Evolutionary conservation across 2,329 filamentous ascomycete genomes (phyloP).

Genomic region (Nigrospora oryzae): DNA sequence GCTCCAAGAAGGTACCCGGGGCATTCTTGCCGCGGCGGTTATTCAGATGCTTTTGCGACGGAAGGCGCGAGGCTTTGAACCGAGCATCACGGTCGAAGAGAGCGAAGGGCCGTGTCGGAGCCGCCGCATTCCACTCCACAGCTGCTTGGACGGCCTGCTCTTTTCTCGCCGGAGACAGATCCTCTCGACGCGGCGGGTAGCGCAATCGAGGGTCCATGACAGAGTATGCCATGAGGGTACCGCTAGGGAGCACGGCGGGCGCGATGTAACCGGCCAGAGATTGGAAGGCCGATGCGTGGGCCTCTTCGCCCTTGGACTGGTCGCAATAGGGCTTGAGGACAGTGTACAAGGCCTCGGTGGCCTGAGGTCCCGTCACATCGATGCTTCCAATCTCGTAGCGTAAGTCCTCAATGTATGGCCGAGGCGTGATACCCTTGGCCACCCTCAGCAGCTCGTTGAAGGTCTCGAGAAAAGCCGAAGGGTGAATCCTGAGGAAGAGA

Average conservation of each 20-base stretch:
- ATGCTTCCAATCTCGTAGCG: conserved; percentile 59
- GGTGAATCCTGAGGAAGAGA: conserved; percentile 70
- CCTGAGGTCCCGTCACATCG: conserved; percentile 56
- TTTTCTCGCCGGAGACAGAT: conserved; percentile 17
- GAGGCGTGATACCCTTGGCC: conserved; percentile 51
- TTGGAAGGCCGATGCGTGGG: conserved; percentile 39
- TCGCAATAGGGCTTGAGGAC: conserved; percentile 49
- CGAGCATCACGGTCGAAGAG: conserved; percentile 65
- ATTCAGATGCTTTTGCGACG: conserved; percentile 76
- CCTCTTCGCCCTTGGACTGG: conserved; percentile 20
- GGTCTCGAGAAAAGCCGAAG: conserved; percentile 64
- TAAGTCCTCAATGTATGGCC: conserved; percentile 57
- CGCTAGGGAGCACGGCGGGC: conserved; percentile 59
- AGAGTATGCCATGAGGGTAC: conserved; percentile 64
- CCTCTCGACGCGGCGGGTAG: conserved; percentile 57
- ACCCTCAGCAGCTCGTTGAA: conserved; percentile 55
- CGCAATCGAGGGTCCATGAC: conserved; percentile 72
- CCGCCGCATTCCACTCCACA: conserved; percentile 58
- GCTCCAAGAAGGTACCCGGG: conserved; percentile 54
- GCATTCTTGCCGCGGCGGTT: conserved; percentile 57
- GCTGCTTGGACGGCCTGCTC: conserved; percentile 5
- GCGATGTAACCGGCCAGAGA: conserved; percentile 54
- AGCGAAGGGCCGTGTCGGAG: conserved; percentile 31
- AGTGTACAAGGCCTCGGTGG: conserved; percentile 68
- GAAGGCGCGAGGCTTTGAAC: conserved; percentile 53